Conservation (phyloP, 2,329 filamentous ascomycete species). For the Parafenestella ontariensis region DNA sequence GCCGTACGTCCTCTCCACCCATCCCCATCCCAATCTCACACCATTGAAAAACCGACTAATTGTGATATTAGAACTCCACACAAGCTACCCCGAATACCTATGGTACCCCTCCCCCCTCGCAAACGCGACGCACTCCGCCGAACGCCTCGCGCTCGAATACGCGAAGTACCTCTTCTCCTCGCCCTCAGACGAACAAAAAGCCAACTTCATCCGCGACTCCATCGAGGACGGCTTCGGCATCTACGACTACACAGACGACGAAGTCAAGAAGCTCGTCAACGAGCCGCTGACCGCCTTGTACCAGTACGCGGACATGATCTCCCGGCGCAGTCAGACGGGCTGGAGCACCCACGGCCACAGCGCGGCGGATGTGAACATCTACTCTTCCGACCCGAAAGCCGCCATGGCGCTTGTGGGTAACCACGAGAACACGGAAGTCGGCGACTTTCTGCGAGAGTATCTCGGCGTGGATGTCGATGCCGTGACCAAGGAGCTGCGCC, state of each 20-base stretch:
- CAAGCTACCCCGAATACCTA: conserved; percentile 69
- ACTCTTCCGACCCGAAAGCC: conserved; percentile 73
- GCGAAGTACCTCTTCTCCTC: conserved; percentile 61
- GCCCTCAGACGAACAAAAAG: conserved; percentile 40
- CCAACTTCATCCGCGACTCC: conserved; percentile 71
- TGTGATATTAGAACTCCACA: conserved; percentile 60
- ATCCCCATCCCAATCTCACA: conserved; percentile 2
- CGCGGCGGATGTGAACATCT: conserved; percentile 96
- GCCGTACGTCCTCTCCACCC: conserved; percentile 63
- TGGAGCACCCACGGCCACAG: conserved; percentile 92
- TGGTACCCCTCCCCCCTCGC: conserved; percentile 87
- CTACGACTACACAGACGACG: conserved; percentile 71
- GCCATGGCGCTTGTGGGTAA: conserved; percentile 77
- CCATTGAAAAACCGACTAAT: conserved; percentile 4
- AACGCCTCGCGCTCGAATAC: conserved; percentile 72
- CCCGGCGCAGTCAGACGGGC: conserved; percentile 83
- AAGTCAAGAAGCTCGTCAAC: conserved; percentile 71
- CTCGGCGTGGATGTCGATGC: conserved; percentile 78
- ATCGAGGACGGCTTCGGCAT: conserved; percentile 78
- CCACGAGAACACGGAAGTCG: conserved; percentile 93
- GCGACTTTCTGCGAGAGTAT: conserved; percentile 79
- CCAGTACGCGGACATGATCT: conserved; percentile 83
- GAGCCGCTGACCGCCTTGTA: conserved; percentile 64
- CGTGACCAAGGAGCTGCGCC: conserved; percentile 76
- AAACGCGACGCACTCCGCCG: conserved; percentile 77